Base-by-base conservation (phyloP, 176 grass and related monocot genomes). In the Avena insularis region DNA sequence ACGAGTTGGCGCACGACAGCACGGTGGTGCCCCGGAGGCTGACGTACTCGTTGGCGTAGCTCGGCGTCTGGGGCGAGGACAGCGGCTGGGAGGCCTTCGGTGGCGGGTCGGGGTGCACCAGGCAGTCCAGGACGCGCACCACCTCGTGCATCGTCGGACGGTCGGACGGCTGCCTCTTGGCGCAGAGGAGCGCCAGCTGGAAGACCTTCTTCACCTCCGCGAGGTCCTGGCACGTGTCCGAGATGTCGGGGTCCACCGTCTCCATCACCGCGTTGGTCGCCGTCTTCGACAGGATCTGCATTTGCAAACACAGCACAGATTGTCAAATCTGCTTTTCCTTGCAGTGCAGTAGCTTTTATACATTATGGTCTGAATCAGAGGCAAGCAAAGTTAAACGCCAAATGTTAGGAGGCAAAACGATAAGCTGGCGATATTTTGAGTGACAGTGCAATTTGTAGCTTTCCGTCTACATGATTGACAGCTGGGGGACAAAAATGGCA, bases 81-180 rank as follows among this genome's bases (percentile, higher is more conserved):
- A 45, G 79, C 1, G 47, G 27, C 7, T 87, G 94, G 0, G 27
- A 2, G 2, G 78, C 16, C 89, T 99, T 99, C 0, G 81, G 71
- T 2, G 92, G 83, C 15, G n/a, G 84, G 16, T 78, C 79, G 0
- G 94, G 87, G n/a, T 89, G 88, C 53, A 86, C 87, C 1, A 97
- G 89, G 79, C 92, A 99, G 60, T 89, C 94, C 68, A 99, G 87
- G 47, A 99, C 97, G 0, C 92, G 92, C 21, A 88, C 92, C 20
- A 97, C 94, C 89, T 97, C 94, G 17, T 99, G 97, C 97, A 99
- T 99, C 9, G 97, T 94, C 69, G 97, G 97, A 0, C 97, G 94
- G 31, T 97, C 97, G 0, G 91, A 84, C 1, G 92, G 97, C 31
- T 99, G 97, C 35, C 92, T 66, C 84, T 99, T 97, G 9, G 94